These are phyloP conservation scores for Phytophthora hybrid DNA, from an alignment of 352 stramenopile genomes.

Conservation along the genomic window DNA sequence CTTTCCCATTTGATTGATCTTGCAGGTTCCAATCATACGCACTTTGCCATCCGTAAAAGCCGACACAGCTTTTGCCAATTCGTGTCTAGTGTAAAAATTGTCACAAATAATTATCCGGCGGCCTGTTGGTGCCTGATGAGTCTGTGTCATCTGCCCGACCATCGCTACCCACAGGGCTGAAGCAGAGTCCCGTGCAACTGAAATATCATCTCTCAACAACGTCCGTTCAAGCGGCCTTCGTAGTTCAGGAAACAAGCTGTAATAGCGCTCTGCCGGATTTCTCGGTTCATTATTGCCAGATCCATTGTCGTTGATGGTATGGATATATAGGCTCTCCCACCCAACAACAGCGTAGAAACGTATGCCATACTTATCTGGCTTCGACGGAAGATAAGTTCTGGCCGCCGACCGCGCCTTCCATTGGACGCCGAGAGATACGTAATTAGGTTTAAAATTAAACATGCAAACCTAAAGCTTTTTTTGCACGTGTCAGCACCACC, in stretches of 20 bases:
- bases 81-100: neutral
- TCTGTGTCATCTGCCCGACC: constrained; percentile 1
- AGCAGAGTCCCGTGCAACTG: neutral
- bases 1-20: neutral
- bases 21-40: neutral
- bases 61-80: neutral
- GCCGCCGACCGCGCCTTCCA: neutral
- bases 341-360: constrained; percentile 10
- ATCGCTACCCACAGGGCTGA: constrained; percentile 13
- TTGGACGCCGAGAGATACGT: no score
- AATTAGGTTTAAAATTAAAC: no score
- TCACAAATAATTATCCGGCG: constrained; percentile 1
- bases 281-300: neutral
- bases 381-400: neutral
- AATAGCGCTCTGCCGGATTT: neutral
- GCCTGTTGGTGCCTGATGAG: neutral
- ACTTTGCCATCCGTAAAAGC: neutral
- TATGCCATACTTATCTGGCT: constrained; percentile 17
- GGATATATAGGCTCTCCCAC: constrained; percentile 7
- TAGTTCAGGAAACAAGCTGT: neutral
- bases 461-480: no score
- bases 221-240: neutral
- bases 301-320: constrained; percentile 5
- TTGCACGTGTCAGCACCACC: no score
- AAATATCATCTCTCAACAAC: neutral